phyloP scores from a whole-genome alignment of 2,329 filamentous ascomycete genomes.

The Eurotiales sp. region DNA sequence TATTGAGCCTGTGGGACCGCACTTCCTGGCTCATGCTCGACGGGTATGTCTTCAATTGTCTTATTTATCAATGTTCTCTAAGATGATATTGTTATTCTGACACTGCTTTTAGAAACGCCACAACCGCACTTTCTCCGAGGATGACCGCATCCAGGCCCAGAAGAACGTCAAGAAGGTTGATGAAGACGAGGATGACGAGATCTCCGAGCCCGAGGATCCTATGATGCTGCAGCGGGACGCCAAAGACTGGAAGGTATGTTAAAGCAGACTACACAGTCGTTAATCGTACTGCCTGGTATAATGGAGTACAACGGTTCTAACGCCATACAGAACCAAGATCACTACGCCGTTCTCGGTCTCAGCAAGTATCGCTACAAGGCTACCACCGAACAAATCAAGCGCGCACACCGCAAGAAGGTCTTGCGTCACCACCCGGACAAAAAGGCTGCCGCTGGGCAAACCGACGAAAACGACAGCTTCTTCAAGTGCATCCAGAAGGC shows the following conservation, averaged over 20 bases:
- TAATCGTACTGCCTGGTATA: too few species aligned
- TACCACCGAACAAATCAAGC: conserved; percentile 97
- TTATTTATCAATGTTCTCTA: not conserved
- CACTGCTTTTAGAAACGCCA: conserved; percentile 63
- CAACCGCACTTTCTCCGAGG: conserved; percentile 97
- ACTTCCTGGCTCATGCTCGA: conserved; percentile 96
- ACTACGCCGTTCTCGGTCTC: conserved; percentile 93
- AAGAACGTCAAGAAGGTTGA: conserved; percentile 94
- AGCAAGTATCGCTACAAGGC: conserved; percentile 89
- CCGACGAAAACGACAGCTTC: conserved; percentile 88
- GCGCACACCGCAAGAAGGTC: conserved; percentile 98
- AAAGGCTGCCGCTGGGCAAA: conserved; percentile 83
- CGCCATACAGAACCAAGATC: conserved; percentile 71
- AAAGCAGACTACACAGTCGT: too few species aligned
- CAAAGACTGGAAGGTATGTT: conserved; percentile 95
- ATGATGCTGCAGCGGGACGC: conserved; percentile 88
- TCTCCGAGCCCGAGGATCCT: conserved; percentile 90
- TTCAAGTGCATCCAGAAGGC: conserved; percentile 99
- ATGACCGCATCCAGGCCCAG: conserved; percentile 94
- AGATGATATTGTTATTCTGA: not conserved
- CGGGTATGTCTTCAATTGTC: conserved; percentile 65
- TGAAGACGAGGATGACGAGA: conserved; percentile 83
- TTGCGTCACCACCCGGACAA: conserved; percentile 98
- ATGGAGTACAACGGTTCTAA: too few species aligned
- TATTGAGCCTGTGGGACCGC: conserved; percentile 92